A percentile compares a stretch with the other conserved stretches of the same genome.
Evolutionary conservation across 83 land plant species (phyloP).

Genomic region (Picea mariana): DNA sequence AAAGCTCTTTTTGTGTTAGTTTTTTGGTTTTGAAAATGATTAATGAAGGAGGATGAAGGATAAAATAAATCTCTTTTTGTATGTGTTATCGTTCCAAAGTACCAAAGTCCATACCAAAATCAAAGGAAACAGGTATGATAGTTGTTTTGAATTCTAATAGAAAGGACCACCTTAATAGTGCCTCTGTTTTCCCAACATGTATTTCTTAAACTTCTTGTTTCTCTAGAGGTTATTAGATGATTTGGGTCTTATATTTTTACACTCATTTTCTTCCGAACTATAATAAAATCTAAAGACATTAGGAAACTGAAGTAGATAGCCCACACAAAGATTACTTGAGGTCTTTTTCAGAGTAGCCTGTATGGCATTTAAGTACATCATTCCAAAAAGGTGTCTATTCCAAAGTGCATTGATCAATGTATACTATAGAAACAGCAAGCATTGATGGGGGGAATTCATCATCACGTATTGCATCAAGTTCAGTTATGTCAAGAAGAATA

Average conservation of each 20-base stretch:
- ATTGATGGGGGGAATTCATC: constrained; percentile 53
- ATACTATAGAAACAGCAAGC: constrained; percentile 73
- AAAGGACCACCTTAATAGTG: too few relatives aligned
- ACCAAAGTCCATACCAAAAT: neutral
- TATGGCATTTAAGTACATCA: too few relatives aligned
- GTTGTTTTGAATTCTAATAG: too few relatives aligned
- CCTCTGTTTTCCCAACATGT: too few relatives aligned
- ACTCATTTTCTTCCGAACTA: neutral
- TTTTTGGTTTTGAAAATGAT: too few relatives aligned
- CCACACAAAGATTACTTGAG: constrained; percentile 34
- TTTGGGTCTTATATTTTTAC: neutral
- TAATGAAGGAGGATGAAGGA: too few relatives aligned
- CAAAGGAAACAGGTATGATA: neutral
- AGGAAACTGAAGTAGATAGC: neutral
- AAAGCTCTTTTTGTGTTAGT: too few relatives aligned
- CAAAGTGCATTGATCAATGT: constrained; percentile 55
- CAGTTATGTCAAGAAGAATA: constrained; percentile 62
- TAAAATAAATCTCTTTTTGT: too few relatives aligned
- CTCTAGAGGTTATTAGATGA: neutral
- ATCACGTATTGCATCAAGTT: constrained; percentile 53
- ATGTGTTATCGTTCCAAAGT: too few relatives aligned
- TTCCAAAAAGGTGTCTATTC: too few relatives aligned
- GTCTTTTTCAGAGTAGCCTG: too few relatives aligned
- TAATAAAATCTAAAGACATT: neutral
- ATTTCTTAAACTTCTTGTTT: neutral